Conservation (phyloP, 2,329 filamentous ascomycete genomes). For the Teratosphaeriaceae sp. region DNA sequence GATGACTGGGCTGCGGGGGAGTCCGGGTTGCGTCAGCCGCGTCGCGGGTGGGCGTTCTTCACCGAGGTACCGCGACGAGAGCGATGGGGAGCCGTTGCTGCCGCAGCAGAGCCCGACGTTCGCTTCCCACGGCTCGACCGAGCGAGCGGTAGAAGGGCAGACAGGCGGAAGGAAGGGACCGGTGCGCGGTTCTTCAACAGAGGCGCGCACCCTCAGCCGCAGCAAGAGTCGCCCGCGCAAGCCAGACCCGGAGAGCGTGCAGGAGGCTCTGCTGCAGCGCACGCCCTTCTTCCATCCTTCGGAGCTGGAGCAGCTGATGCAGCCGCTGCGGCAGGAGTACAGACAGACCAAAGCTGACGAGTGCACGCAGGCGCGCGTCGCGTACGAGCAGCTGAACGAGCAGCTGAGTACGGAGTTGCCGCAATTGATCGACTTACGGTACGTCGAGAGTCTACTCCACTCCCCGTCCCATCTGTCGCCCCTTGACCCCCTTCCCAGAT, state of each 20-base stretch:
- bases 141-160: too few relatives aligned
- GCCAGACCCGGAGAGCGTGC: neutral
- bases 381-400: conserved; percentile 96
- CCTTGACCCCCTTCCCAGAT: neutral
- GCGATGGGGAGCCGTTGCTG: too few relatives aligned
- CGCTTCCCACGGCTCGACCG: too few relatives aligned
- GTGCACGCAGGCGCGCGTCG: conserved; percentile 57
- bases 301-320: conserved; percentile 29
- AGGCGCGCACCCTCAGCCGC: too few relatives aligned
- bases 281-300: conserved; percentile 27
- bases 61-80: neutral
- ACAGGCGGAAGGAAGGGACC: too few relatives aligned
- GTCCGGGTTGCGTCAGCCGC: conserved; percentile 5
- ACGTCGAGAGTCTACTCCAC: too few relatives aligned
- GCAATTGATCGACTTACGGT: conserved; percentile 87
- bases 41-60: neutral
- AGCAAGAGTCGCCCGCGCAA: too few relatives aligned
- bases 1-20: neutral
- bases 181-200: conserved; percentile 12
- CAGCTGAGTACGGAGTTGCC: conserved; percentile 89
- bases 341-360: conserved; percentile 25
- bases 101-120: too few relatives aligned
- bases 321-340: conserved; percentile 22
- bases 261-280: neutral
- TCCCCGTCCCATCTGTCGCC: too few relatives aligned